These are phyloP conservation scores for Grosmannia huntii DNA, from an alignment of 2,329 filamentous ascomycete genomes.

Conservation along the genomic window DNA sequence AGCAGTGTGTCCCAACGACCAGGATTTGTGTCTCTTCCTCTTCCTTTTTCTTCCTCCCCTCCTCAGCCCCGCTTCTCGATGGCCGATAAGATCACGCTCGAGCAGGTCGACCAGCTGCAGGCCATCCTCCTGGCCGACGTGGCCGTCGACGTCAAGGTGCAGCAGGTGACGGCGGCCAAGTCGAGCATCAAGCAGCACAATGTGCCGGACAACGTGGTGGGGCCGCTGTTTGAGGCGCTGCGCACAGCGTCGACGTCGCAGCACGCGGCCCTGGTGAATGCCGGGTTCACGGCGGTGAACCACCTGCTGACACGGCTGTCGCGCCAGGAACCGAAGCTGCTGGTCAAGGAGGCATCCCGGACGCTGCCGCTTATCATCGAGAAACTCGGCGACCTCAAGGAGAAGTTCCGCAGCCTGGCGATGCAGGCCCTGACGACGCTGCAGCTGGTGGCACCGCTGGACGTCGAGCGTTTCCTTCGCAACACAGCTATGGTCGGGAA, in stretches of 20 bases:
- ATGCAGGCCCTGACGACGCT: slow-evolving; percentile 66
- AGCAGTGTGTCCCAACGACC: no score
- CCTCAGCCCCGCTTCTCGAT: slow-evolving; percentile 13
- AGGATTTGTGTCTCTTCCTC: background rate
- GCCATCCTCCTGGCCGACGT: slow-evolving; percentile 34
- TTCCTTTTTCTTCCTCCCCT: background rate
- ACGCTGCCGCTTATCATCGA: slow-evolving; percentile 69
- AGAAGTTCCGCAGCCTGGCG: slow-evolving; percentile 67
- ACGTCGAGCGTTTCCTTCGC: slow-evolving; percentile 70
- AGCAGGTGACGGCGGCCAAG: slow-evolving; percentile 61
- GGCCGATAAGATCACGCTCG: slow-evolving; percentile 22
- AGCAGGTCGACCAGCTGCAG: slow-evolving; percentile 28
- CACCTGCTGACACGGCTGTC: slow-evolving; percentile 78
- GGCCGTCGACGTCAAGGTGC: slow-evolving; percentile 48
- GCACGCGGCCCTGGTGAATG: slow-evolving; percentile 64
- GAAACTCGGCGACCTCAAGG: slow-evolving; percentile 76
- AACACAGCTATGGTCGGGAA: slow-evolving; percentile 67
- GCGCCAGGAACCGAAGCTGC: slow-evolving; percentile 67
- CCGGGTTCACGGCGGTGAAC: slow-evolving; percentile 76
- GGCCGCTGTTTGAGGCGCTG: slow-evolving; percentile 70
- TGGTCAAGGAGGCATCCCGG: slow-evolving; percentile 56
- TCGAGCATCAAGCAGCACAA: slow-evolving; percentile 86
- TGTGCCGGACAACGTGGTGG: slow-evolving; percentile 62
- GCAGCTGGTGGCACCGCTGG: slow-evolving; percentile 53
- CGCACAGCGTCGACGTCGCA: slow-evolving; percentile 62